These are phyloP conservation scores for Symbiodinium pilosum DNA, from an alignment of 73 alveolate genomes.

Conservation along the genomic window DNA sequence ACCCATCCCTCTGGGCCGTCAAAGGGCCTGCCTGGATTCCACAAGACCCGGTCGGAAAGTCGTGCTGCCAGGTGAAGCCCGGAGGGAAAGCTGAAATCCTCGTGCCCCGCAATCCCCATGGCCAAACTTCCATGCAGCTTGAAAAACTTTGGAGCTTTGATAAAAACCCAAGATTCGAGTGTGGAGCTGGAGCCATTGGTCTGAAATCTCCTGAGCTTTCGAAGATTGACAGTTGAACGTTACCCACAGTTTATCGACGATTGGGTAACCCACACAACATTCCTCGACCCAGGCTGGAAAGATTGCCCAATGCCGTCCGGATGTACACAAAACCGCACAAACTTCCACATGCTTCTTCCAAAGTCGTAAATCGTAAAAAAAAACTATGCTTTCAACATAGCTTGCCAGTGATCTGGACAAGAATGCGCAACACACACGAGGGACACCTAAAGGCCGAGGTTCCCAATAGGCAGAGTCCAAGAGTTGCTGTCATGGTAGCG, in stretches of 20 bases:
- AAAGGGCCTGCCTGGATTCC: not conserved
- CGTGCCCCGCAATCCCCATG: too few relatives aligned
- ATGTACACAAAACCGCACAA: too few relatives aligned
- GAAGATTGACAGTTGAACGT: not conserved
- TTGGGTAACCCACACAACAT: too few relatives aligned
- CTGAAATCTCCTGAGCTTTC: conserved; percentile 74
- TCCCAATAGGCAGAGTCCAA: conserved; percentile 78
- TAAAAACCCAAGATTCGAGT: conserved; percentile 2
- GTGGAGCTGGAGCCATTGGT: conserved; percentile 83
- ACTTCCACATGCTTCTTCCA: too few relatives aligned
- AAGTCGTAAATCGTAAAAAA: too few relatives aligned
- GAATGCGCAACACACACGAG: too few relatives aligned
- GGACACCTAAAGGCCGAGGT: too few relatives aligned
- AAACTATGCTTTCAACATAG: too few relatives aligned
- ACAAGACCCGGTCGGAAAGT: not conserved
- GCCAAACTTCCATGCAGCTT: too few relatives aligned
- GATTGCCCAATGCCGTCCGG: too few relatives aligned
- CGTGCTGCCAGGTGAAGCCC: not conserved
- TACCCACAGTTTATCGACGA: not conserved
- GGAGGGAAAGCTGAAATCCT: not conserved
- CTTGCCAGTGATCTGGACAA: too few relatives aligned
- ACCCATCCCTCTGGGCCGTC: conserved; percentile 81
- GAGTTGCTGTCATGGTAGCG: conserved; percentile 65
- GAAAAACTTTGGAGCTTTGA: not conserved
- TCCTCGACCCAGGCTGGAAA: too few relatives aligned